Conservation (phyloP, 2,329 filamentous ascomycete genomes). For the Teratosphaeria gauchensis region DNA sequence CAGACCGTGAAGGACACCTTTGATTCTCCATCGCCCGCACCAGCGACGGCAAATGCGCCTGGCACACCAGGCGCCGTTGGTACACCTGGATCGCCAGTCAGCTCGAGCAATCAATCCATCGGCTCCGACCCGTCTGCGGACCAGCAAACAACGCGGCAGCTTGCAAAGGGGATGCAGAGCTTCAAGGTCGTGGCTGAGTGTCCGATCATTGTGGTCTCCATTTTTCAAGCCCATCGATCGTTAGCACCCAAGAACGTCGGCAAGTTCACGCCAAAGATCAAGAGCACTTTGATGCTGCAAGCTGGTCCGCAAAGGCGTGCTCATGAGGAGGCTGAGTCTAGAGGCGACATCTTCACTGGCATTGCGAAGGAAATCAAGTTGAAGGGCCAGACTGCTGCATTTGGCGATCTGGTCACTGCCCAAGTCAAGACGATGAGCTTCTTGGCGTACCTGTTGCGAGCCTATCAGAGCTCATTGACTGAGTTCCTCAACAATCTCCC, state of each 20-base stretch:
- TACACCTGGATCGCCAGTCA: constrained; percentile 80
- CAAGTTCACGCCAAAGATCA: constrained; percentile 87
- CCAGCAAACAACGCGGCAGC: constrained; percentile 62
- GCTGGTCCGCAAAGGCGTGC: constrained; percentile 89
- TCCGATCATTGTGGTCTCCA: constrained; percentile 95
- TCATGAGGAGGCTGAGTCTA: constrained; percentile 71
- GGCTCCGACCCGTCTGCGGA: constrained; percentile 67
- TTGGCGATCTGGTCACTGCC: constrained; percentile 94
- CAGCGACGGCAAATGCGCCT: constrained; percentile 49
- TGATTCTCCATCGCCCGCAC: constrained; percentile 54
- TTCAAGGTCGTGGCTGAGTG: constrained; percentile 98
- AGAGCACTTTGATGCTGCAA: constrained; percentile 76
- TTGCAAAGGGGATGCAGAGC: constrained; percentile 92
- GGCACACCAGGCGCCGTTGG: constrained; percentile 51
- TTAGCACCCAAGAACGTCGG: constrained; percentile 79
- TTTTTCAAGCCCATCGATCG: constrained; percentile 84
- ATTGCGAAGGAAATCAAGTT: constrained; percentile 93
- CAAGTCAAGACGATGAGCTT: constrained; percentile 99
- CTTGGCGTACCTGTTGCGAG: constrained; percentile 78
- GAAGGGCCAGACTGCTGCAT: constrained; percentile 56
- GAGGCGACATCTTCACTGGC: constrained; percentile 77
- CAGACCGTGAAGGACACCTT: constrained; percentile 91
- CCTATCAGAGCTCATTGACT: constrained; percentile 75
- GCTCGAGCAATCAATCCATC: constrained; percentile 48
- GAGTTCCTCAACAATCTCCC: constrained; percentile 84